phyloP scores from a whole-genome alignment of 139 green algal species.

The Coccomyxa sp. region DNA sequence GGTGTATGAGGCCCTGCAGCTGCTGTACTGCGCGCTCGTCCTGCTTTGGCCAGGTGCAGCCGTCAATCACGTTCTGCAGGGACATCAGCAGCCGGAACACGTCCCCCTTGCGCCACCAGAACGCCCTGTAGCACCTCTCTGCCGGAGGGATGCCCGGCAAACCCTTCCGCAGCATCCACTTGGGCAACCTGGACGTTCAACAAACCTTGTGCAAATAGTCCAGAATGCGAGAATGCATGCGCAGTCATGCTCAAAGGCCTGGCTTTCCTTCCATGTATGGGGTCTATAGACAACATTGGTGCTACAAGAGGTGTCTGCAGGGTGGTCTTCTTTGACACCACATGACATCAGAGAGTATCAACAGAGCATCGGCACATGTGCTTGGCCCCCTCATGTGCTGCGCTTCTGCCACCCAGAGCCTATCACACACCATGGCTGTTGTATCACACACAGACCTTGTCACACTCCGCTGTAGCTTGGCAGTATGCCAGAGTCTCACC shows the following conservation, averaged over 20 bases:
- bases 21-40: neutral
- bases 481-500: neutral
- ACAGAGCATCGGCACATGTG: too few species aligned
- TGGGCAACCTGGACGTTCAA: neutral
- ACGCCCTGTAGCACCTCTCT: conserved; percentile 20
- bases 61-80: conserved; percentile 23
- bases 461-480: neutral
- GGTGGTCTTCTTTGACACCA: neutral
- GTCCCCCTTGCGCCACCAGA: conserved; percentile 41
- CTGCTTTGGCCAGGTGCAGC: conserved; percentile 9
- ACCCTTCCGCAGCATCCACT: neutral
- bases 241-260: neutral
- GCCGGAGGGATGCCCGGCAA: neutral
- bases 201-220: neutral
- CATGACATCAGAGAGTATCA: neutral
- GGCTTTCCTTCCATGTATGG: neutral
- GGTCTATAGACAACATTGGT: neutral
- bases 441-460: conserved; percentile 11
- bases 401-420: neutral
- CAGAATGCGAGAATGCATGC: neutral
- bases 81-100: conserved; percentile 40
- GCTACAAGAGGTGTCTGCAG: neutral
- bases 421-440: neutral
- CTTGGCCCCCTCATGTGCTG: too few species aligned
- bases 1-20: neutral